These are phyloP conservation scores for Rhizophagus clarus DNA, from an alignment of 192 early-diverging fungal genomes.

Conservation along the genomic window DNA sequence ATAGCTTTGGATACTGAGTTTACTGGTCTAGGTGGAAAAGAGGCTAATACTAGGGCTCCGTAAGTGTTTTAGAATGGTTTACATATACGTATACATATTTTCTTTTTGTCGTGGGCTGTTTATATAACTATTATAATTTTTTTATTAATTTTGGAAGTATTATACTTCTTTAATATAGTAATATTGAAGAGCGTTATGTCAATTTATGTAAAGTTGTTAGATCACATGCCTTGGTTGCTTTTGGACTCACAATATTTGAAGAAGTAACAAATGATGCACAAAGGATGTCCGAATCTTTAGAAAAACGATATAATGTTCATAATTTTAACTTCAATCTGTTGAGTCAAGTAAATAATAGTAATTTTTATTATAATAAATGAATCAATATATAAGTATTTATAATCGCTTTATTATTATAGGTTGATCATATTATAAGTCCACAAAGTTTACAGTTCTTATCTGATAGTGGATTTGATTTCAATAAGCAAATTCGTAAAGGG, in stretches of 20 bases:
- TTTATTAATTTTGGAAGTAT: constrained; percentile 24
- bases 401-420: constrained; percentile 33
- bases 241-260: constrained; percentile 80
- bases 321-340: constrained; percentile 61
- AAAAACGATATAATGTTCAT: constrained; percentile 48
- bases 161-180: constrained; percentile 38
- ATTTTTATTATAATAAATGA: background rate
- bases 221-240: constrained; percentile 77
- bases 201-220: constrained; percentile 71
- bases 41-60: constrained; percentile 40
- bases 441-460: constrained; percentile 78
- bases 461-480: constrained; percentile 86
- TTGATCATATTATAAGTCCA: constrained; percentile 69
- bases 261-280: background rate
- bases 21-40: constrained; percentile 69
- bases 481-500: constrained; percentile 70
- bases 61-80: constrained; percentile 26
- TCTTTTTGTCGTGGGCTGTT: constrained; percentile 42
- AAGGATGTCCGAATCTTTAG: background rate
- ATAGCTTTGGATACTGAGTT: constrained; percentile 93
- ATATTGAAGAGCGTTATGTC: constrained; percentile 84
- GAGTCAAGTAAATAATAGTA: constrained; percentile 37
- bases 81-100: background rate
- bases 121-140: constrained; percentile 34
- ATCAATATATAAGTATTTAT: background rate